Evolutionary conservation across 2,329 filamentous ascomycete genomes (phyloP), one percentile per base, ranked within the genome.

Genomic region (Ophiocordyceps sinensis): DNA sequence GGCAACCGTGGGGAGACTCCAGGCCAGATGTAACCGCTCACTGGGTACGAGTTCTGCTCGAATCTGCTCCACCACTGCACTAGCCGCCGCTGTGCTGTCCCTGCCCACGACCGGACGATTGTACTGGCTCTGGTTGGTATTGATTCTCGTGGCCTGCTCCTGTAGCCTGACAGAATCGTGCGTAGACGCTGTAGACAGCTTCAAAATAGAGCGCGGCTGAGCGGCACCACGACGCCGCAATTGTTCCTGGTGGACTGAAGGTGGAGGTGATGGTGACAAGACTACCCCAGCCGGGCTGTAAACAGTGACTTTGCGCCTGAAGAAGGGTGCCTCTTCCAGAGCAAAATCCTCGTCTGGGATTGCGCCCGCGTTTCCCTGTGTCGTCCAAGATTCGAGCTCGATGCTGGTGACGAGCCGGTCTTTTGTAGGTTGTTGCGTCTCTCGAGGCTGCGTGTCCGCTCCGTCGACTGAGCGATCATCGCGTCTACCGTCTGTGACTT

Each of bases 181-280:
- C n/a, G 28, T 21, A 2, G 45, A 42, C n/a, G 21, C n/a, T 21
- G 29, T 15, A 15, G 40, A 28, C 37, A 42, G 26, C 36, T 61
- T 63, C 28, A 65, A 39, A 23, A 65, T 65, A 1, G 62, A 58
- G 1, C 54, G 57, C 6, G 58, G 54, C 13, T 47, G 45, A 5
- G 35, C 44, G 3, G 49, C 49, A 38, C 53, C 56, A 29, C 62
- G 52, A 26, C 62, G 55, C 19, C 55, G 53, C 12, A 49, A 46
- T 44, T 63, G 57, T 44, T 65, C 62, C 37, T 65, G 56, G 37
- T 53, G 45, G 28, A 63, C 42, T 1, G 61, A 61, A n/a, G 50
- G 55, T 6, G 56, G 53, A 6, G 45, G 46, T 3, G 46, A 51
- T 3, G 52, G 51, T 9, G 49, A 50, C 2, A 38, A 4, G 15